Evolutionary conservation across 2,329 filamentous ascomycete species (phyloP).

Genomic region (Neopestalotiopsis rosae): DNA sequence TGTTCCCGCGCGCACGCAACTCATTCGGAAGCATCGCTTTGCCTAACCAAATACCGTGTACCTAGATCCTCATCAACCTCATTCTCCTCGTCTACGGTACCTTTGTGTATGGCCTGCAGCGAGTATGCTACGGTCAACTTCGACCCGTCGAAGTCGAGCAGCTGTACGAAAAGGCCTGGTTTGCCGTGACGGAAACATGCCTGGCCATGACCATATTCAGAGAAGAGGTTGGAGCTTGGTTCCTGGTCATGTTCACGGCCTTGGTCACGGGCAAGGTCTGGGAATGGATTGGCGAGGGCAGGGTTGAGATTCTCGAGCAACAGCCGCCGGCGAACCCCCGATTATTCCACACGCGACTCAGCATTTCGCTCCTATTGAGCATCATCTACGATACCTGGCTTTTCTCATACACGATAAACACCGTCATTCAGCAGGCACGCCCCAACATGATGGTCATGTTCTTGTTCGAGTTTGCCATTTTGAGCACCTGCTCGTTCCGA

Average conservation of each 20-base stretch:
- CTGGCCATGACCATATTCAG: slow-evolving; percentile 98
- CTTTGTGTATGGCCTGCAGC: slow-evolving; percentile 85
- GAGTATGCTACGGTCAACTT: slow-evolving; percentile 86
- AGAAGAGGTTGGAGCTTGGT: slow-evolving; percentile 93
- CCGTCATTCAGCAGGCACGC: slow-evolving; percentile 84
- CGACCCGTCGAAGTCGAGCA: slow-evolving; percentile 96
- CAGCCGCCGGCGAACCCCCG: slow-evolving; percentile 89
- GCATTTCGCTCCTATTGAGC: slow-evolving; percentile 78
- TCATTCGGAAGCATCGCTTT: background rate
- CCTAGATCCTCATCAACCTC: slow-evolving; percentile 87
- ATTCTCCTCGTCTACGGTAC: slow-evolving; percentile 80
- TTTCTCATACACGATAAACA: slow-evolving; percentile 80
- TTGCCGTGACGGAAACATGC: slow-evolving; percentile 94
- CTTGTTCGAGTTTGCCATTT: slow-evolving; percentile 92
- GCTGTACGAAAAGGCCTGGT: slow-evolving; percentile 97
- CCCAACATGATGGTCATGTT: slow-evolving; percentile 99
- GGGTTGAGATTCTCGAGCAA: slow-evolving; percentile 93
- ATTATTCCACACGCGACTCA: slow-evolving; percentile 84
- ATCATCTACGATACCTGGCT: slow-evolving; percentile 81
- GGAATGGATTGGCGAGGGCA: slow-evolving; percentile 96
- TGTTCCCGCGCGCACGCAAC: background rate
- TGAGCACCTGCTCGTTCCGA: slow-evolving; percentile 80
- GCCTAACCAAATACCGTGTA: background rate
- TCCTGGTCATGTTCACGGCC: slow-evolving; percentile 93
- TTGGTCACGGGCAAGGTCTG: slow-evolving; percentile 95